Conservation (phyloP, 306 rosid species). For the Quillaja saponaria region DNA sequence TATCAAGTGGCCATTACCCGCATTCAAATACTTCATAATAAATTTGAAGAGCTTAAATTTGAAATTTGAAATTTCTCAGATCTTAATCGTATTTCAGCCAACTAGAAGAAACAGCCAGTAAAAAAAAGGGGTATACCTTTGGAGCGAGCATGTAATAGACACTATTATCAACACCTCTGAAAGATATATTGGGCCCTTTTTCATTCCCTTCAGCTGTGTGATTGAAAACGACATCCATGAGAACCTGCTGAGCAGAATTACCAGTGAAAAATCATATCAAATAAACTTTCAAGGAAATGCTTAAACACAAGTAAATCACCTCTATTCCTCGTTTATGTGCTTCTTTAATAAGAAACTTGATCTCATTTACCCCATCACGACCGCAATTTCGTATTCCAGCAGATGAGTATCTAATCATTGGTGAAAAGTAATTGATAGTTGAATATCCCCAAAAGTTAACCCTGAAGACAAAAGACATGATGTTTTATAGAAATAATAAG, state of each 20-base stretch:
- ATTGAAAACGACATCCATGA: conserved; percentile 98
- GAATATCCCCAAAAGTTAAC: conserved; percentile 98
- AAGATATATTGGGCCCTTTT: conserved; percentile 84
- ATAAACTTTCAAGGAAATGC: too few relatives aligned
- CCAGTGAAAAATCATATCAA: conserved; percentile 5
- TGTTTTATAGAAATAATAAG: conserved; percentile 4
- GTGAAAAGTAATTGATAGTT: conserved; percentile 87
- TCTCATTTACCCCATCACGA: conserved; percentile 74
- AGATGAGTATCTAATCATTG: conserved; percentile 92
- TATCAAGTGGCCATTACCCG: too few relatives aligned
- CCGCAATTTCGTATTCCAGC: conserved; percentile 74
- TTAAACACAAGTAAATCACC: conserved; percentile 46
- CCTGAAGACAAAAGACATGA: conserved; percentile 48
- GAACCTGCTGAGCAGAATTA: conserved; percentile 61
- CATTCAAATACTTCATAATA: too few relatives aligned
- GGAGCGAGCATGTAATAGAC: conserved; percentile 92
- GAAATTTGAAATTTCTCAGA: too few relatives aligned
- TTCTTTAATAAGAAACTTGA: conserved; percentile 82
- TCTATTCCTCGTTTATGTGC: conserved; percentile 94
- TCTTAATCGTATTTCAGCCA: too few relatives aligned
- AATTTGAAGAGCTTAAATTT: too few relatives aligned
- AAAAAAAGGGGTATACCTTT: conserved; percentile 54
- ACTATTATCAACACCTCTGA: conserved; percentile 88
- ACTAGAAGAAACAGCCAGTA: conserved; percentile 23
- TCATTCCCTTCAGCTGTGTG: conserved; percentile 99